These are phyloP conservation scores for Psidium friedrichsthalianum DNA, from an alignment of 345 rosid species.

Conservation along the genomic window DNA sequence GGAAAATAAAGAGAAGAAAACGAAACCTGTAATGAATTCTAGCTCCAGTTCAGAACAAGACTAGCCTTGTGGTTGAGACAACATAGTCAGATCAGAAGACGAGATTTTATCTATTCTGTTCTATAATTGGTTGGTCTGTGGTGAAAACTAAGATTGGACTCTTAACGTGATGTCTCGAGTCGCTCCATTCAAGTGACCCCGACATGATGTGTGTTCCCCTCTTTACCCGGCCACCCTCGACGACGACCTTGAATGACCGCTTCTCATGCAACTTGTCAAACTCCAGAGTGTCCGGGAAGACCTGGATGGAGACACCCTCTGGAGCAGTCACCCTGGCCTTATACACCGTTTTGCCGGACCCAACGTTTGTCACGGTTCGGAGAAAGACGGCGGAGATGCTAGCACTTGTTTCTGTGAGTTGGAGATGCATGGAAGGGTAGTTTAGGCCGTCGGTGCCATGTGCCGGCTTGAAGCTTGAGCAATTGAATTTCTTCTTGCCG, in stretches of 20 bases:
- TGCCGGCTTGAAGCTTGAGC: slow-evolving; percentile 35
- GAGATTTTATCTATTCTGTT: background rate
- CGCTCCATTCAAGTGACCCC: slow-evolving; percentile 52
- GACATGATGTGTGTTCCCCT: slow-evolving; percentile 18
- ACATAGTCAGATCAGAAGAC: background rate
- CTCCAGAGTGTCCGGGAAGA: slow-evolving; percentile 34
- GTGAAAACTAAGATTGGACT: slow-evolving; percentile 43
- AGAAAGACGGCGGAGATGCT: slow-evolving; percentile 37
- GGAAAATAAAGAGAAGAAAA: background rate
- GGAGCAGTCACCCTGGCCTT: slow-evolving; percentile 42
- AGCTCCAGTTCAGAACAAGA: background rate
- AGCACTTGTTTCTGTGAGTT: slow-evolving; percentile 9
- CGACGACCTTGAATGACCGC: slow-evolving; percentile 37
- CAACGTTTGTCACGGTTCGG: slow-evolving; percentile 57
- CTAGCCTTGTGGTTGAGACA: background rate
- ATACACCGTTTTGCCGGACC: slow-evolving; percentile 26
- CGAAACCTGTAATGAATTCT: background rate
- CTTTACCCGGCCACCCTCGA: slow-evolving; percentile 25
- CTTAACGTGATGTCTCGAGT: slow-evolving; percentile 38
- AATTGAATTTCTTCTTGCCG: slow-evolving; percentile 24
- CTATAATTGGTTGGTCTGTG: background rate
- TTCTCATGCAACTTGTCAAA: slow-evolving; percentile 23
- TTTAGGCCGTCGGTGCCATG: slow-evolving; percentile 68
- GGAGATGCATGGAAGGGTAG: slow-evolving; percentile 75
- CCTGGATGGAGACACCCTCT: slow-evolving; percentile 28